Percentiles rank a stretch among this genome's conserved stretches.
phyloP scores from a whole-genome alignment of 148 eudicot genomes.

The Diospyros lotus region DNA sequence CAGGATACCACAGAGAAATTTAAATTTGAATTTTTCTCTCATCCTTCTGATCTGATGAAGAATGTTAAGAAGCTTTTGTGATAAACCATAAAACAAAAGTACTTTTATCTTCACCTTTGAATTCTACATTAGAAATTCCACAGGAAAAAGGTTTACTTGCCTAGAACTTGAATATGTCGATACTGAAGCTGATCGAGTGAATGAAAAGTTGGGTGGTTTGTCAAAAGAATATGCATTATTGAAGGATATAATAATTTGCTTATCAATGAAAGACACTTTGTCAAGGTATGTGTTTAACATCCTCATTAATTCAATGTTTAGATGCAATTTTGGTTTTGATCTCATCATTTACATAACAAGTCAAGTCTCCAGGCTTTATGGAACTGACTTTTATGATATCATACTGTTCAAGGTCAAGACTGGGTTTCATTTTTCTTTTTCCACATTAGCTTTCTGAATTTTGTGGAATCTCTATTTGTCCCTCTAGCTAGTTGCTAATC shows the following conservation, averaged over 20 bases:
- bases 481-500: background rate
- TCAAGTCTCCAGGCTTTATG: background rate
- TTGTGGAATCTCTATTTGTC: background rate
- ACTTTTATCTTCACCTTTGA: slow-evolving; percentile 32
- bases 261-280: slow-evolving; percentile 45
- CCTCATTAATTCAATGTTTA: background rate
- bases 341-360: background rate
- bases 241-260: slow-evolving; percentile 58
- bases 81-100: slow-evolving; percentile 55
- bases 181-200: slow-evolving; percentile 17
- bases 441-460: background rate
- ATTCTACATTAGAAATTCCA: slow-evolving; percentile 26
- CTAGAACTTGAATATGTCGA: slow-evolving; percentile 21
- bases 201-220: slow-evolving; percentile 68
- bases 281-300: slow-evolving; percentile 48
- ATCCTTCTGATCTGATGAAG: slow-evolving; percentile 19
- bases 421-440: background rate
- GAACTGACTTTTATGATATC: background rate
- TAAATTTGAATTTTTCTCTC: slow-evolving; percentile 9
- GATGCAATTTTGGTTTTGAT: background rate
- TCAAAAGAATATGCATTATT: slow-evolving; percentile 63
- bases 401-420: no score
- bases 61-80: slow-evolving; percentile 36
- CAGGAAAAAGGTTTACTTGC: slow-evolving; percentile 16
- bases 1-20: slow-evolving; percentile 13